A percentile compares a stretch with the other conserved stretches of the same genome.
phyloP scores from a whole-genome alignment of 75 land plant genomes.

The Sequoiadendron giganteum region DNA sequence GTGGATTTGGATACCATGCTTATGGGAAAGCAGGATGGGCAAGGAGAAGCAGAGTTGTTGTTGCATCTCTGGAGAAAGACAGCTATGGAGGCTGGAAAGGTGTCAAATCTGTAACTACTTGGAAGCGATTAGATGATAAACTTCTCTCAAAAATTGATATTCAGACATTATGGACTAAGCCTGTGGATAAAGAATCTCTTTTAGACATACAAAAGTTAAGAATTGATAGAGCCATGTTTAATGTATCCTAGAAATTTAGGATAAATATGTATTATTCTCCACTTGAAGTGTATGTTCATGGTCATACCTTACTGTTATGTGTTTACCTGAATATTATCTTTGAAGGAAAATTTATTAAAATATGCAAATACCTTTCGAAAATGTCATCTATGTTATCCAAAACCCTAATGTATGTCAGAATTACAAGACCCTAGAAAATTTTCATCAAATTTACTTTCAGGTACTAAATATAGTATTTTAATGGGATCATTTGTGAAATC shows the following conservation, averaged over 20 bases:
- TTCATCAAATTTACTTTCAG: no score
- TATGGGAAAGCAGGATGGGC: conserved; percentile 65
- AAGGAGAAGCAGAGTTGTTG: conserved; percentile 77
- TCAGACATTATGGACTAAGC: background rate
- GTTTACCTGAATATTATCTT: background rate
- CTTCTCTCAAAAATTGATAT: background rate
- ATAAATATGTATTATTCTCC: background rate
- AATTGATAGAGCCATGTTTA: no score
- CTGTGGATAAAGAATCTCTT: no score
- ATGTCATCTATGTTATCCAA: background rate
- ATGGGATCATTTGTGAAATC: no score
- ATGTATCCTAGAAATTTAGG: conserved; percentile 32
- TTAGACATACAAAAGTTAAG: no score
- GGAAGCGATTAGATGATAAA: conserved; percentile 89
- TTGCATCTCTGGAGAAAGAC: conserved; percentile 50
- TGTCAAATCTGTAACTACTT: conserved; percentile 66
- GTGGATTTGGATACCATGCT: no score
- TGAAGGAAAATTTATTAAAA: background rate
- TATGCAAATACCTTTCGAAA: background rate
- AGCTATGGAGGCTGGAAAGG: conserved; percentile 49
- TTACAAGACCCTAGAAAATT: no score
- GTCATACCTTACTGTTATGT: background rate
- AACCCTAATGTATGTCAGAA: no score
- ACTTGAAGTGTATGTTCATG: background rate
- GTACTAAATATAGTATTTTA: no score